Conservation (phyloP, 208 protist genomes). For the Leishmania amazonensis region DNA sequence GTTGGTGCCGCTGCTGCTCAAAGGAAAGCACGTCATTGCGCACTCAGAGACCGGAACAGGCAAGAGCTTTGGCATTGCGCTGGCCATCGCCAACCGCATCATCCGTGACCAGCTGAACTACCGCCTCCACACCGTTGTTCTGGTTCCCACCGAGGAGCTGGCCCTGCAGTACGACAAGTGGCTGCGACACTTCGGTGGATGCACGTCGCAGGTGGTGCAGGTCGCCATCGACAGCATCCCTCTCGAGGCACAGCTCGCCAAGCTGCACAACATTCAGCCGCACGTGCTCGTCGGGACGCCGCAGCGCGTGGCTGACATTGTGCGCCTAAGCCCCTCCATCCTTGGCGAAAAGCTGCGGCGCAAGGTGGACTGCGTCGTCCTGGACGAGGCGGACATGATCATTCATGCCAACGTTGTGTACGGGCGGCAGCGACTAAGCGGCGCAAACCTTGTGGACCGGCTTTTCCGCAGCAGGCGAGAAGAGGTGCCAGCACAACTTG, state of each 20-base stretch:
- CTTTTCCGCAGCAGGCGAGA: slow-evolving; percentile 71
- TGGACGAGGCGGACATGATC: slow-evolving; percentile 88
- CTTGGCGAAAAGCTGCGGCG: slow-evolving; percentile 84
- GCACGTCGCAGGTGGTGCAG: slow-evolving; percentile 80
- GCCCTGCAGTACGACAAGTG: slow-evolving; percentile 92
- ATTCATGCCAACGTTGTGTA: slow-evolving; percentile 36
- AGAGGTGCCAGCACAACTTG: slow-evolving; percentile 87
- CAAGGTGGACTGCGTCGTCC: slow-evolving; percentile 91
- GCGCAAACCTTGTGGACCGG: slow-evolving; percentile 77
- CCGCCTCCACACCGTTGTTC: slow-evolving; percentile 87
- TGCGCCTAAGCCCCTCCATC: slow-evolving; percentile 61
- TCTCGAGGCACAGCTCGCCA: slow-evolving; percentile 76
- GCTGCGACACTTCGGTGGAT: slow-evolving; percentile 83
- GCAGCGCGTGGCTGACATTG: slow-evolving; percentile 78
- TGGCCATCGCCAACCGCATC: slow-evolving; percentile 86
- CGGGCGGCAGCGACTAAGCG: slow-evolving; percentile 50
- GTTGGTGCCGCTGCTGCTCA: slow-evolving; percentile 83
- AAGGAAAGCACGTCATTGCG: slow-evolving; percentile 90
- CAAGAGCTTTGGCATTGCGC: slow-evolving; percentile 91
- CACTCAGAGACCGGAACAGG: slow-evolving; percentile 89
- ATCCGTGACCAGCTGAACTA: slow-evolving; percentile 84
- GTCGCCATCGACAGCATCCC: slow-evolving; percentile 76
- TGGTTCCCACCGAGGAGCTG: slow-evolving; percentile 87
- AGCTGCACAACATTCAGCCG: slow-evolving; percentile 89
- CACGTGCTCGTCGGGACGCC: slow-evolving; percentile 90